These are phyloP conservation scores for Aaosphaeria pasadenensis DNA, from an alignment of 2,329 filamentous ascomycete species.

Conservation along the genomic window DNA sequence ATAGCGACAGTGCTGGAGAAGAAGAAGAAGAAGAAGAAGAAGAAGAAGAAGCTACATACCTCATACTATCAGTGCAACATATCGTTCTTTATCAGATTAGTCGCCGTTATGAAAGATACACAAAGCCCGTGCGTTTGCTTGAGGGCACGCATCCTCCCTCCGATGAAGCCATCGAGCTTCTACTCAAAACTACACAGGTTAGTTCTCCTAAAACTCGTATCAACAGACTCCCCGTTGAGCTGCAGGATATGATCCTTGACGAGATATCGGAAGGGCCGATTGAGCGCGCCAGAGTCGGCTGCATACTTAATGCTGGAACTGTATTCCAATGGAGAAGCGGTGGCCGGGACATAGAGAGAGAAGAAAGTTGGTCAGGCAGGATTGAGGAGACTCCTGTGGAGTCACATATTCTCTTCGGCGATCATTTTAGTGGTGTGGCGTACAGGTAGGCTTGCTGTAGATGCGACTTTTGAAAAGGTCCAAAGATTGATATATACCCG, in stretches of 20 bases:
- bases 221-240: conserved; percentile 15
- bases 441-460: no score
- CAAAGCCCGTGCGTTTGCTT: conserved; percentile 11
- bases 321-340: conserved; percentile 14
- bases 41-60: conserved; percentile 6
- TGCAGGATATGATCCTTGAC: conserved; percentile 18
- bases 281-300: conserved; percentile 16
- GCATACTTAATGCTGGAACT: conserved; percentile 12
- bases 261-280: conserved; percentile 14
- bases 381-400: conserved; percentile 11
- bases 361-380: conserved; percentile 9
- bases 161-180: conserved; percentile 10
- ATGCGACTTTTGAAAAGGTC: no score
- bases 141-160: conserved; percentile 13
- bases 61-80: conserved; percentile 16
- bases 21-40: no score
- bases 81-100: conserved; percentile 11
- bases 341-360: conserved; percentile 12
- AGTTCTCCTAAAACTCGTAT: conserved; percentile 5
- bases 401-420: conserved; percentile 17
- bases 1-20: no score
- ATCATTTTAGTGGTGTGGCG: no score
- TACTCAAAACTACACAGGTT: conserved; percentile 11
- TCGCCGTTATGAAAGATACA: conserved; percentile 6
- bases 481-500: no score